Conservation (phyloP, 257 asterid genomes). For the Agastache rugosa region DNA sequence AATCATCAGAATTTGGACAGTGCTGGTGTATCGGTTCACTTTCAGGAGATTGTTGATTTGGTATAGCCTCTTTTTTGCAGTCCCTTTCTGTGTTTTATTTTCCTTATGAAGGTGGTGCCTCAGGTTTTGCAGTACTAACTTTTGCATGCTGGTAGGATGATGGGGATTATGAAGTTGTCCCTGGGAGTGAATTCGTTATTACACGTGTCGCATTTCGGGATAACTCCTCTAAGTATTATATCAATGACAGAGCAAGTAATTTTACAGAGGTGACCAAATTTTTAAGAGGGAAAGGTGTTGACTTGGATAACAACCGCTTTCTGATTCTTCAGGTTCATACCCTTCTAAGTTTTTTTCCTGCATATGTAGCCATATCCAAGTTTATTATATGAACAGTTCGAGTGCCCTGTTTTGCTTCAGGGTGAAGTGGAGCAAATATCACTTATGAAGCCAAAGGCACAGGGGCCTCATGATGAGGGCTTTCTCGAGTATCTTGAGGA, state of each 20-base stretch:
- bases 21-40: constrained; percentile 97
- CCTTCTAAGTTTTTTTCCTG: not conserved
- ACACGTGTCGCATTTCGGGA: constrained; percentile 91
- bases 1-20: constrained; percentile 96
- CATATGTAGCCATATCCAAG: not conserved
- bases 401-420: constrained; percentile 49
- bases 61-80: constrained; percentile 42
- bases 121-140: not conserved
- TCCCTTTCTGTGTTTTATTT: not conserved
- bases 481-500: constrained; percentile 99
- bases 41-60: constrained; percentile 90
- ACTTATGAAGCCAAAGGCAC: constrained; percentile 96
- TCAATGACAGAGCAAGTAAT: constrained; percentile 75
- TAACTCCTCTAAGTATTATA: constrained; percentile 88
- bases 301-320: constrained; percentile 95
- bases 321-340: constrained; percentile 85
- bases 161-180: constrained; percentile 75
- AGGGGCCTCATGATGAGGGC: constrained; percentile 99
- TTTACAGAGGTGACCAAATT: constrained; percentile 95
- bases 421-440: constrained; percentile 99
- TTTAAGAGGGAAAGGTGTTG: constrained; percentile 95
- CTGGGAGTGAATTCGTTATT: constrained; percentile 85
- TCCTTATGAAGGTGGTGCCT: constrained; percentile 5
- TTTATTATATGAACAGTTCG: constrained; percentile 28
- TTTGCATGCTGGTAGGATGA: constrained; percentile 62